Base-by-base conservation (phyloP, 208 protist species). In the Crithidia fasciculata region DNA sequence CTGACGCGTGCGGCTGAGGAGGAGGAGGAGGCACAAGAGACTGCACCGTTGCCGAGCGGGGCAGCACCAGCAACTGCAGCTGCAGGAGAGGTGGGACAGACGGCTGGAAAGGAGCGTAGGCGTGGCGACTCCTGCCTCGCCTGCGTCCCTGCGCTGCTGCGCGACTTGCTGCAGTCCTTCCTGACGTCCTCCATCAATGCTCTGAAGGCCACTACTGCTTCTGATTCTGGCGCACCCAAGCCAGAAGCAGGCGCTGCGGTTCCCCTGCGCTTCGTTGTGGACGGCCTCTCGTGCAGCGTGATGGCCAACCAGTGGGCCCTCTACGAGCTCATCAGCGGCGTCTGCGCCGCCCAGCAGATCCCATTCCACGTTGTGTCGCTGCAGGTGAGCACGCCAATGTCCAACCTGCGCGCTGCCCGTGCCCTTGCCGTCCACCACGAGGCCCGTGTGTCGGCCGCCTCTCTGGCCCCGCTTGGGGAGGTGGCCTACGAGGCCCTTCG, bases 401-500 rank as follows among this genome's bases (percentile, higher is more conserved):
- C 84, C 0, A 85, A 83, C 3, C 69, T 96, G 49, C 84, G 92
- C 10, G 66, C 69, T 18, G 83, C 86, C 10, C 72, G 74, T 58
- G 65, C 72, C 8, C 79, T 81, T 15, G 71, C 85, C 56, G 36
- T 69, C 44, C 66, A 82, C 5, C 91, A 84, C 72, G 62, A 80
- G 49, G 44, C 69, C 50, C 62, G 47, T 10, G 70, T 87, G 8
- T 52, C 85, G 5, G 81, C 56, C 2, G 85, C 89, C 3, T 74
- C 79, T 5, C 73, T 90, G 12, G 60, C 82, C 13, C 78, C 85
- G 9, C 54, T 98, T 19, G 72, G 72, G 7, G 95, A 98, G 70
- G 86, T 77, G 8, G 87, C 78, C 13, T 98, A 92, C 78, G 95
- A 94, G 66, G 62, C 68, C 37, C 63, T 96, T 8, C 56, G 28